A percentile compares a stretch with the other conserved stretches of the same genome.
Evolutionary conservation across 345 rosid species (phyloP).

Genomic region (Nasturtium officinale): DNA sequence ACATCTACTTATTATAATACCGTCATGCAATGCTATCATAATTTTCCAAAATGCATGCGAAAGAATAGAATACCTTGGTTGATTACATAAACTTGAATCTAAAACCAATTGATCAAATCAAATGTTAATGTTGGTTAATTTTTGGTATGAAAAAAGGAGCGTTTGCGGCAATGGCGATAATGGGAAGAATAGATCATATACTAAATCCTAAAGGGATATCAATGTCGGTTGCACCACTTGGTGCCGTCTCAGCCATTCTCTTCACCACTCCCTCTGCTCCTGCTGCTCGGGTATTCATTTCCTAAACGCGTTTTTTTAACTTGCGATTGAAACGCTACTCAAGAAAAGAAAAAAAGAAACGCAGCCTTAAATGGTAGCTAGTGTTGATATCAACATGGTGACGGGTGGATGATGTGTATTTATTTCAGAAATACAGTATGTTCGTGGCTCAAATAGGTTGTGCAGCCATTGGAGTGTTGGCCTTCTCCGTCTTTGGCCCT

Average conservation of each 20-base stretch:
- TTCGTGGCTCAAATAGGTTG: constrained; percentile 91
- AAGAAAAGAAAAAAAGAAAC: background rate
- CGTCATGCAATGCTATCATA: background rate
- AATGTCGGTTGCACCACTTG: constrained; percentile 75
- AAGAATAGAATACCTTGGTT: background rate
- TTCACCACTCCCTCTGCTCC: constrained; percentile 74
- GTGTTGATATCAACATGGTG: constrained; percentile 29
- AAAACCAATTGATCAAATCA: background rate
- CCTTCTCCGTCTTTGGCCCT: constrained; percentile 65
- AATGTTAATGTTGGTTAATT: background rate
- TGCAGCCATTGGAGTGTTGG: constrained; percentile 73
- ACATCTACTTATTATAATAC: too few species aligned
- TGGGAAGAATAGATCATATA: constrained; percentile 77
- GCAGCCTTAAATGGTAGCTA: background rate
- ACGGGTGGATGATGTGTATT: background rate
- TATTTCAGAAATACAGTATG: constrained; percentile 82
- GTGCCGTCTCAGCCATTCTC: constrained; percentile 82
- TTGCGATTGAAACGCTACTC: constrained; percentile 17
- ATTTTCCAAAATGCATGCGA: constrained; percentile 19
- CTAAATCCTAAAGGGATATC: constrained; percentile 71
- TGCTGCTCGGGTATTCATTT: constrained; percentile 53
- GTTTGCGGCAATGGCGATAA: constrained; percentile 80
- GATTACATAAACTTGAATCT: background rate
- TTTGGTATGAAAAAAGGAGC: constrained; percentile 58
- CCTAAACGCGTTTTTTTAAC: background rate